Percentiles rank a stretch among this genome's conserved stretches.
Evolutionary conservation across 2,329 filamentous ascomycete genomes (phyloP).

Genomic region (Didymella pomorum): DNA sequence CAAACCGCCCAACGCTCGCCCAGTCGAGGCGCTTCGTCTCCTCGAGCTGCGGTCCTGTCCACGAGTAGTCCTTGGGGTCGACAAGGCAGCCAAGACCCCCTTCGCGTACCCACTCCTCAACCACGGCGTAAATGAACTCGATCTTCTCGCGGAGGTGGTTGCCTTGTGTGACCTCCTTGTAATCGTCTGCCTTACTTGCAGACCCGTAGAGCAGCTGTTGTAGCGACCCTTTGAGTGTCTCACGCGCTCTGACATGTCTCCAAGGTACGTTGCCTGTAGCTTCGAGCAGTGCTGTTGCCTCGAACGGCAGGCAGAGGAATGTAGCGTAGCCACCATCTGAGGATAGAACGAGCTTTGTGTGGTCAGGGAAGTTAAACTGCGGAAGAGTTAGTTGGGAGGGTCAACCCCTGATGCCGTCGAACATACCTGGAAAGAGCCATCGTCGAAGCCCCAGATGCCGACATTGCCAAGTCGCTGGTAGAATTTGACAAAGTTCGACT

Average conservation of each 20-base stretch:
- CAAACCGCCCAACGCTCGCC: slow-evolving; percentile 58
- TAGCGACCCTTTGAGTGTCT: slow-evolving; percentile 74
- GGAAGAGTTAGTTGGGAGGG: slow-evolving; percentile 1
- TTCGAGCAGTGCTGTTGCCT: slow-evolving; percentile 71
- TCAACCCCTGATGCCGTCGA: neutral
- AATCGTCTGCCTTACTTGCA: slow-evolving; percentile 58
- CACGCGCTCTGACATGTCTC: slow-evolving; percentile 72
- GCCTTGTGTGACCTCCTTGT: slow-evolving; percentile 66
- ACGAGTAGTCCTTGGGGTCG: slow-evolving; percentile 50
- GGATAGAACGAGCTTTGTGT: slow-evolving; percentile 84
- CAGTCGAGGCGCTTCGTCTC: slow-evolving; percentile 57
- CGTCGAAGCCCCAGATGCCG: slow-evolving; percentile 81
- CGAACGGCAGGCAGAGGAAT: slow-evolving; percentile 77
- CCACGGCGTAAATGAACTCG: slow-evolving; percentile 72
- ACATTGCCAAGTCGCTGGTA: slow-evolving; percentile 84
- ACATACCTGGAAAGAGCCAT: slow-evolving; percentile 77
- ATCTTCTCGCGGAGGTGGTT: slow-evolving; percentile 80
- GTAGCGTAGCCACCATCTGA: slow-evolving; percentile 77
- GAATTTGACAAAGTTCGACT: slow-evolving; percentile 72
- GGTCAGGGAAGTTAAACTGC: slow-evolving; percentile 86
- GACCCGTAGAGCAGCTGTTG: slow-evolving; percentile 74
- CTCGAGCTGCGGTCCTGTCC: slow-evolving; percentile 55
- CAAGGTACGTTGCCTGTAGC: slow-evolving; percentile 69
- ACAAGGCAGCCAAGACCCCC: slow-evolving; percentile 68
- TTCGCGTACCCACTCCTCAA: slow-evolving; percentile 74